These are phyloP conservation scores for Rubia balearica DNA, from an alignment of 305 asterid genomes.

Conservation along the genomic window DNA sequence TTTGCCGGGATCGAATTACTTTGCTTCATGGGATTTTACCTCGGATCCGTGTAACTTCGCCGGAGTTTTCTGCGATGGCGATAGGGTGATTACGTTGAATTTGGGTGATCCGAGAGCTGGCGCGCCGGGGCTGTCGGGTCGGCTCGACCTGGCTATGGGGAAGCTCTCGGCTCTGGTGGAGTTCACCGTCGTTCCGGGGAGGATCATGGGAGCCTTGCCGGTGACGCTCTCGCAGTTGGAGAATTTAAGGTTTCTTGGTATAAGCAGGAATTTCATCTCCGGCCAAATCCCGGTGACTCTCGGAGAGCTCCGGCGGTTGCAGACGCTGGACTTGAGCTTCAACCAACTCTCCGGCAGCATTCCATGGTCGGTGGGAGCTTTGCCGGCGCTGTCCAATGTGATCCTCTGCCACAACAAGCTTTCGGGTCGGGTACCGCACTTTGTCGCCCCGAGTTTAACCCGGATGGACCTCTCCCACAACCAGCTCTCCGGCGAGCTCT, in stretches of 20 bases:
- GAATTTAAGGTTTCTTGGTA: slow-evolving; percentile 52
- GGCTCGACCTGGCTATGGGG: slow-evolving; percentile 70
- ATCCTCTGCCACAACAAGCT: slow-evolving; percentile 65
- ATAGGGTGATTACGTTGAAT: slow-evolving; percentile 67
- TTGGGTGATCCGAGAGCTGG: slow-evolving; percentile 97
- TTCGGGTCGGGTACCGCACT: slow-evolving; percentile 60
- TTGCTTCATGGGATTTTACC: slow-evolving; percentile 92
- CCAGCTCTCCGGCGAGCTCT: slow-evolving; percentile 55
- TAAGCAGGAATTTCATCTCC: slow-evolving; percentile 67
- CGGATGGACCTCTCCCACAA: slow-evolving; percentile 81
- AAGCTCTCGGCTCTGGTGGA: slow-evolving; percentile 63
- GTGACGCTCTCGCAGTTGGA: slow-evolving; percentile 49
- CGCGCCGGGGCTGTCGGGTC: slow-evolving; percentile 67
- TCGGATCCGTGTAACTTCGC: slow-evolving; percentile 87
- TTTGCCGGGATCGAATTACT: slow-evolving; percentile 69
- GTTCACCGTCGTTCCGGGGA: slow-evolving; percentile 79
- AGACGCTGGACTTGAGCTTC: slow-evolving; percentile 79
- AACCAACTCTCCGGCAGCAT: slow-evolving; percentile 56
- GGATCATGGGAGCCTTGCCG: slow-evolving; percentile 66
- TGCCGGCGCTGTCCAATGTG: slow-evolving; percentile 62
- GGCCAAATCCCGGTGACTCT: slow-evolving; percentile 62
- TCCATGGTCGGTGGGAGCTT: slow-evolving; percentile 46
- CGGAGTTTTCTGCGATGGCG: slow-evolving; percentile 67
- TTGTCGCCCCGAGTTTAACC: slow-evolving; percentile 46
- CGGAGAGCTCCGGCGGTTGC: slow-evolving; percentile 57